These are phyloP conservation scores for Claviceps sp. DNA, from an alignment of 2,329 filamentous ascomycete genomes.

Conservation along the genomic window DNA sequence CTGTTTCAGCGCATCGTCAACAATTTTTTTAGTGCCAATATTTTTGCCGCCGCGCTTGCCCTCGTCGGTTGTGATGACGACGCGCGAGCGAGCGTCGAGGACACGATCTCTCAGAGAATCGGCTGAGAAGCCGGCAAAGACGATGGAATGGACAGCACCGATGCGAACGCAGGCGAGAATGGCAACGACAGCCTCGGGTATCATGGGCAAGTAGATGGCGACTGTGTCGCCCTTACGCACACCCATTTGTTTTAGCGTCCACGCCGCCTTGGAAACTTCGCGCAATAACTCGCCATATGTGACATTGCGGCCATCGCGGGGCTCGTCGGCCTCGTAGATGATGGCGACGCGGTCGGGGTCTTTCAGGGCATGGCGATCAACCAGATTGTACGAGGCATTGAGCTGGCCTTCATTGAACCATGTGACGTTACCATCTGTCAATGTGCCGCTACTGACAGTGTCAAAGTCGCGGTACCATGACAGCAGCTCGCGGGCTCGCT, in stretches of 20 bases:
- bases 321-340: constrained; percentile 97
- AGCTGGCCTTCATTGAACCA: constrained; percentile 93
- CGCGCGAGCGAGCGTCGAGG: constrained; percentile 76
- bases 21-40: constrained; percentile 97
- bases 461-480: constrained; percentile 87
- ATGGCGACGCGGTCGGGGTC: constrained; percentile 88
- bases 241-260: constrained; percentile 86
- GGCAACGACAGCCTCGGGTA: constrained; percentile 84
- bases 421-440: constrained; percentile 68
- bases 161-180: constrained; percentile 87
- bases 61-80: constrained; percentile 95
- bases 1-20: constrained; percentile 92
- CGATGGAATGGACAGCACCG: constrained; percentile 90
- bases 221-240: constrained; percentile 96
- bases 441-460: constrained; percentile 67
- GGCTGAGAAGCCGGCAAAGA: constrained; percentile 95
- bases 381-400: constrained; percentile 94
- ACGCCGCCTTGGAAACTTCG: constrained; percentile 77
- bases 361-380: constrained; percentile 93
- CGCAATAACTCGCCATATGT: constrained; percentile 88
- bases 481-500: constrained; percentile 73
- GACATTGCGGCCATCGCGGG: constrained; percentile 71
- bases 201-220: constrained; percentile 96
- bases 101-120: constrained; percentile 94
- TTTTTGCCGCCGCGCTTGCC: constrained; percentile 95